These are phyloP conservation scores for Phytophthora europaea DNA, from an alignment of 352 stramenopile genomes.

Conservation along the genomic window DNA sequence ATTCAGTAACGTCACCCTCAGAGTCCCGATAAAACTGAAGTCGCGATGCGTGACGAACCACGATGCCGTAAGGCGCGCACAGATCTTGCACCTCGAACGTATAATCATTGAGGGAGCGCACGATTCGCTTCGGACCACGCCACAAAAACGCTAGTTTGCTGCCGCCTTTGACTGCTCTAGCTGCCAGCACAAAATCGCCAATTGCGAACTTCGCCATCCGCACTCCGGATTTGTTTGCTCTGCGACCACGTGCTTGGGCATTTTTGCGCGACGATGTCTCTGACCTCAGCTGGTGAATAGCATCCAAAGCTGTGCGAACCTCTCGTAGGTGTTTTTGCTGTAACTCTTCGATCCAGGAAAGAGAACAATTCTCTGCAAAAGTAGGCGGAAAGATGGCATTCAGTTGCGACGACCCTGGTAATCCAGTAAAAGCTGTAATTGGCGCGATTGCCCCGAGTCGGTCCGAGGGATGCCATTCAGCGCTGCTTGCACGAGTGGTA, in stretches of 20 bases:
- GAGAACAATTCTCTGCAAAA: neutral
- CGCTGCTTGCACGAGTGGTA: constrained; percentile 19
- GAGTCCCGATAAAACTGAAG: neutral
- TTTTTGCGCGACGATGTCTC: neutral
- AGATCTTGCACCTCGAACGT: neutral
- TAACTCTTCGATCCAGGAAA: neutral
- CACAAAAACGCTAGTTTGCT: neutral
- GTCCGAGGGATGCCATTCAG: constrained; percentile 22
- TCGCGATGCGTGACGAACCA: neutral
- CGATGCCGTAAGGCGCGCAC: neutral
- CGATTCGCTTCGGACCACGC: neutral
- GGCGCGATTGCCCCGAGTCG: neutral
- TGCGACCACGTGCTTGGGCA: neutral
- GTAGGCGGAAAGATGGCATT: neutral
- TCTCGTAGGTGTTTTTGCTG: neutral
- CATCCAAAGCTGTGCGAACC: neutral
- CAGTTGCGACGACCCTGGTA: neutral
- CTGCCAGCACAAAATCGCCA: neutral
- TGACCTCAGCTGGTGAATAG: neutral
- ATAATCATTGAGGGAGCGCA: neutral
- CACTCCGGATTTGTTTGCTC: neutral
- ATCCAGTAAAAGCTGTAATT: constrained; percentile 22
- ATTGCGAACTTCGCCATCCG: neutral
- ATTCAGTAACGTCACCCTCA: neutral
- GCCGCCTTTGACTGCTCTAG: neutral